Evolutionary conservation across 306 rosid genomes (phyloP).

Genomic region (Trifolium subterraneum): DNA sequence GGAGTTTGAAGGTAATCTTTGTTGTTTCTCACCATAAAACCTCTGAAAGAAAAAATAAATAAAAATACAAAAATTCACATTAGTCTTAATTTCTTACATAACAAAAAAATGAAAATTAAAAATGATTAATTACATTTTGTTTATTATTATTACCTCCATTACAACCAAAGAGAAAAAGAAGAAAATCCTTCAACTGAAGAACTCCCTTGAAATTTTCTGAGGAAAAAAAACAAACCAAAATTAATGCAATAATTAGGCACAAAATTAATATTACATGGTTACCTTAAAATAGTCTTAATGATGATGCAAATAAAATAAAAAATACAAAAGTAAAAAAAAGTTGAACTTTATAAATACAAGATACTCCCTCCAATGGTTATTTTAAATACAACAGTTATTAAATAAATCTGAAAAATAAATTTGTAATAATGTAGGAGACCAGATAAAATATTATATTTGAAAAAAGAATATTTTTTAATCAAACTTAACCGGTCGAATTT

Average conservation of each 20-base stretch:
- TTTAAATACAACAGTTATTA: too few relatives aligned
- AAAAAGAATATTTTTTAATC: too few relatives aligned
- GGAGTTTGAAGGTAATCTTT: not conserved
- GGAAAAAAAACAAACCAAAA: not conserved
- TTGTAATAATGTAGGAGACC: too few relatives aligned
- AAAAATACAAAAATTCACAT: not conserved
- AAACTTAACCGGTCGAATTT: too few relatives aligned
- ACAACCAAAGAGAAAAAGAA: slow-evolving; percentile 18
- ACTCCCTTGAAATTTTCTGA: slow-evolving; percentile 18
- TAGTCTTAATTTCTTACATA: not conserved
- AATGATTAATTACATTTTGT: not conserved
- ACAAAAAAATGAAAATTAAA: not conserved
- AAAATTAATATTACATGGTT: not conserved
- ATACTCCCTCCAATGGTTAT: too few relatives aligned
- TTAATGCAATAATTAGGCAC: slow-evolving; percentile 18
- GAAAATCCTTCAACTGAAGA: not conserved
- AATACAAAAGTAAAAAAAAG: not conserved
- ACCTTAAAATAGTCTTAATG: not conserved
- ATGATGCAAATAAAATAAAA: not conserved
- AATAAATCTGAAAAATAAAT: too few relatives aligned
- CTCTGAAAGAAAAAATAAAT: slow-evolving; percentile 9
- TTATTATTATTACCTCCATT: slow-evolving; percentile 36
- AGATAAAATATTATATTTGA: too few relatives aligned
- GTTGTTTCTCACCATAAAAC: not conserved
- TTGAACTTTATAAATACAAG: not conserved